Conservation (phyloP, 2,329 filamentous ascomycete species). For the Leptosphaerulina australis region DNA sequence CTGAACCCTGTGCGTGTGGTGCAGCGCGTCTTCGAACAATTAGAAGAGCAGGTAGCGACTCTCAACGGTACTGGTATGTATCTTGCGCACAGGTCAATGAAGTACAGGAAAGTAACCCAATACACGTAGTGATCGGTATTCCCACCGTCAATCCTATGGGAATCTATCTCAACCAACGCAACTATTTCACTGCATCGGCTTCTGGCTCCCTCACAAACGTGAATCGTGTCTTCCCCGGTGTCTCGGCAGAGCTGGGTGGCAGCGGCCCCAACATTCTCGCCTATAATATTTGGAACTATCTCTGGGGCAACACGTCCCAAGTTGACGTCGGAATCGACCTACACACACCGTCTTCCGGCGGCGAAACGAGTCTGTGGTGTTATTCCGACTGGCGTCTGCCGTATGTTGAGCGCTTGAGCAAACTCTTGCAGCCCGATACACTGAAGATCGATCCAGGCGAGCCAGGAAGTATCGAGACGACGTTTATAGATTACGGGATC, state of each 20-base stretch:
- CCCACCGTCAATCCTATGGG: conserved; percentile 50
- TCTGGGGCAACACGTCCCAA: conserved; percentile 52
- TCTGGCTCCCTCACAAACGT: conserved; percentile 44
- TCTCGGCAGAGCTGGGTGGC: conserved; percentile 32
- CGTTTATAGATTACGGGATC: conserved; percentile 44
- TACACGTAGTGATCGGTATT: conserved; percentile 43
- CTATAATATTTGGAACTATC: conserved; percentile 44
- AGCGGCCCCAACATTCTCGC: conserved; percentile 37
- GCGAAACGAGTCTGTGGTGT: conserved; percentile 48
- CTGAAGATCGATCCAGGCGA: conserved; percentile 50
- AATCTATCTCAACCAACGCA: conserved; percentile 49
- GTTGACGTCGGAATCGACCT: conserved; percentile 50
- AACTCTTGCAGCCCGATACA: conserved; percentile 49
- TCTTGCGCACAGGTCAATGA: neutral
- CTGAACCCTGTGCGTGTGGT: conserved; percentile 48
- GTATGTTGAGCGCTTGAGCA: conserved; percentile 49
- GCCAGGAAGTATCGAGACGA: conserved; percentile 49
- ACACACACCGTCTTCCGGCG: conserved; percentile 47
- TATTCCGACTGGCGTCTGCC: conserved; percentile 48
- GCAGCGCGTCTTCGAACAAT: conserved; percentile 44
- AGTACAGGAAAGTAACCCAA: conserved; percentile 10
- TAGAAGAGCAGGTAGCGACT: conserved; percentile 35
- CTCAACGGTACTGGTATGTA: conserved; percentile 47
- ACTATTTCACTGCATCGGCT: conserved; percentile 44
- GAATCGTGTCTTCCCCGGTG: conserved; percentile 46